Percentiles rank a stretch among this genome's conserved stretches.
These are phyloP conservation scores for Maudiozyma humilis DNA, from an alignment of 1,139 yeast genomes.

Conservation along the genomic window DNA sequence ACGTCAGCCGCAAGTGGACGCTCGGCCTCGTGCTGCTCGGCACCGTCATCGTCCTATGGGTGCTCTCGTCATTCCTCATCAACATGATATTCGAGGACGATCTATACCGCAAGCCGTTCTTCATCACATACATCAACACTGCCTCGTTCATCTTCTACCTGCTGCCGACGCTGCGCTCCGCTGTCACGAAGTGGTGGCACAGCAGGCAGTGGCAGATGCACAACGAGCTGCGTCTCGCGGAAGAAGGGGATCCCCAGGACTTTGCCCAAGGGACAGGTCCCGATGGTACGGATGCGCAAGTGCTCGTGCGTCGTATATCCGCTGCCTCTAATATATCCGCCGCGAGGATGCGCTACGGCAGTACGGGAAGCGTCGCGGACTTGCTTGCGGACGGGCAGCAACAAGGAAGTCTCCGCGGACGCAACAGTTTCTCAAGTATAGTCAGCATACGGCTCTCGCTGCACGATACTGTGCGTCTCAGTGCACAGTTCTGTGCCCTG, in stretches of 20 bases:
- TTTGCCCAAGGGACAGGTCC: not conserved
- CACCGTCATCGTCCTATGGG: constrained; percentile 81
- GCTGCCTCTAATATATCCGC: too few relatives aligned
- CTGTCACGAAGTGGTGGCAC: constrained; percentile 23
- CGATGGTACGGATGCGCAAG: not conserved
- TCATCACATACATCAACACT: constrained; percentile 86
- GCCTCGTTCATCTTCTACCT: constrained; percentile 74
- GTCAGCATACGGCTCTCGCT: constrained; percentile 31
- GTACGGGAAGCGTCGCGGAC: not conserved
- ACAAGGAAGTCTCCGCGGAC: not conserved
- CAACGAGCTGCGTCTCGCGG: constrained; percentile 23
- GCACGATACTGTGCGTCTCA: constrained; percentile 48
- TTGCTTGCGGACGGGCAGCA: not conserved
- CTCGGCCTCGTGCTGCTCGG: constrained; percentile 65
- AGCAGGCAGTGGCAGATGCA: constrained; percentile 30
- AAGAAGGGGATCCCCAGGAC: constrained; percentile 19
- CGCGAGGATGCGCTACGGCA: not conserved
- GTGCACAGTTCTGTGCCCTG: constrained; percentile 72
- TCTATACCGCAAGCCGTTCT: constrained; percentile 80
- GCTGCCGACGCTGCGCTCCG: constrained; percentile 46
- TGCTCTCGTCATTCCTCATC: constrained; percentile 71
- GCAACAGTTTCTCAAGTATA: not conserved
- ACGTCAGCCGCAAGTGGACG: constrained; percentile 43
- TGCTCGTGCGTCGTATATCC: not conserved
- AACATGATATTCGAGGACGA: constrained; percentile 63